Percentiles rank a stretch among this genome's conserved stretches.
phyloP scores from a whole-genome alignment of 176 grass and related monocot genomes.

The Microstegium vimineum region DNA sequence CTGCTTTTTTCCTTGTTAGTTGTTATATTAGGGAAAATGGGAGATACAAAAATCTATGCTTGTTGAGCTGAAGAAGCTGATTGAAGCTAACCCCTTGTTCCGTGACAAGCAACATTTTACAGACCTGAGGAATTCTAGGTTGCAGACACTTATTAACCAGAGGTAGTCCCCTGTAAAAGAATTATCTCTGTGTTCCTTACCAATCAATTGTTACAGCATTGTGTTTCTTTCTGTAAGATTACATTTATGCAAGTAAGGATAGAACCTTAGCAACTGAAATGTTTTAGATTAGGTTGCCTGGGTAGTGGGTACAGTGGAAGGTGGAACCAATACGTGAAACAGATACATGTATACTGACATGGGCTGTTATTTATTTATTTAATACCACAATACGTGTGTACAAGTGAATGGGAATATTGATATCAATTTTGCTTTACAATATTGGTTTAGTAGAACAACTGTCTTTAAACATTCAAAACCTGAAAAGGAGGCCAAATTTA shows the following conservation, averaged over 20 bases:
- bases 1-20: slow-evolving; percentile 11
- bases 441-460: background rate
- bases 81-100: slow-evolving; percentile 91
- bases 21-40: slow-evolving; percentile 89
- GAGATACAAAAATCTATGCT: slow-evolving; percentile 96
- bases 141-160: slow-evolving; percentile 93
- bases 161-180: slow-evolving; percentile 44
- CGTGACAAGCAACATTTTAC: slow-evolving; percentile 89
- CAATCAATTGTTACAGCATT: background rate
- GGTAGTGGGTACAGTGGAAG: background rate
- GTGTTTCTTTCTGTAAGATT: slow-evolving; percentile 10
- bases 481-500: background rate
- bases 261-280: background rate
- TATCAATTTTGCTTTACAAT: background rate
- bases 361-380: background rate
- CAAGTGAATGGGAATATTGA: background rate
- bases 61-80: slow-evolving; percentile 92
- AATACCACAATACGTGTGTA: background rate
- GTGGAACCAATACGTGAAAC: background rate
- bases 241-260: background rate
- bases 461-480: background rate
- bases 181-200: background rate
- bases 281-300: background rate
- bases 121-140: slow-evolving; percentile 81
- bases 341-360: background rate